Evolutionary conservation across 2,329 filamentous ascomycete genomes (phyloP).

Genomic region (Neonectria neomacrospora): DNA sequence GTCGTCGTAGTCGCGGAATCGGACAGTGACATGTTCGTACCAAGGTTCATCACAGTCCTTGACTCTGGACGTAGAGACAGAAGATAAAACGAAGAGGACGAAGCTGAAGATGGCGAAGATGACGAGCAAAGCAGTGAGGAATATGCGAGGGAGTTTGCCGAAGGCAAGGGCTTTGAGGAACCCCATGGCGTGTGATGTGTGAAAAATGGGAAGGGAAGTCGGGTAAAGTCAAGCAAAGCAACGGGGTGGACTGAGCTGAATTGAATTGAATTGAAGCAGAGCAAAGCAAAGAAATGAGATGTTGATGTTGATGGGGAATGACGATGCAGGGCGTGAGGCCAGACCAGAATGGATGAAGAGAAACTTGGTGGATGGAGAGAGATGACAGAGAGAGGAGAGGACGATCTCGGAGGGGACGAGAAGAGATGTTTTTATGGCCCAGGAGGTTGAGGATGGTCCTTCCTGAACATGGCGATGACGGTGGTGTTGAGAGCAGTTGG

Average conservation of each 20-base stretch:
- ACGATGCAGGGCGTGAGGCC: background rate
- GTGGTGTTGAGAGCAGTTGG: background rate
- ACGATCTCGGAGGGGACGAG: background rate
- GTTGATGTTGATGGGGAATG: background rate
- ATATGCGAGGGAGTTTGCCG: slow-evolving; percentile 14
- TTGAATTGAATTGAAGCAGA: background rate
- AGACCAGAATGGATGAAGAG: background rate
- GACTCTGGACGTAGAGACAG: slow-evolving; percentile 23
- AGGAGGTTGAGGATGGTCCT: background rate
- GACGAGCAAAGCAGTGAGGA: slow-evolving; percentile 32
- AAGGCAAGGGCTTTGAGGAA: background rate
- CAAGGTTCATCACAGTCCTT: background rate
- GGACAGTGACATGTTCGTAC: slow-evolving; percentile 2
- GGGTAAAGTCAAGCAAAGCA: background rate
- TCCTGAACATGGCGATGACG: background rate
- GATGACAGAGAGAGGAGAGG: background rate
- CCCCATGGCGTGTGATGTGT: background rate
- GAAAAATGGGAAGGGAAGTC: background rate
- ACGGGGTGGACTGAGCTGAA: background rate
- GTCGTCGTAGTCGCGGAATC: background rate
- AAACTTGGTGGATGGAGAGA: background rate
- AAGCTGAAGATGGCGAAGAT: slow-evolving; percentile 39
- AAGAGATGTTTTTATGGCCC: background rate
- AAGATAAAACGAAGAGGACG: slow-evolving; percentile 34
- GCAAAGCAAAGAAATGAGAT: background rate